Evolutionary conservation across 1,139 yeast genomes (phyloP).

Genomic region (Yamadazyma blattariae): DNA sequence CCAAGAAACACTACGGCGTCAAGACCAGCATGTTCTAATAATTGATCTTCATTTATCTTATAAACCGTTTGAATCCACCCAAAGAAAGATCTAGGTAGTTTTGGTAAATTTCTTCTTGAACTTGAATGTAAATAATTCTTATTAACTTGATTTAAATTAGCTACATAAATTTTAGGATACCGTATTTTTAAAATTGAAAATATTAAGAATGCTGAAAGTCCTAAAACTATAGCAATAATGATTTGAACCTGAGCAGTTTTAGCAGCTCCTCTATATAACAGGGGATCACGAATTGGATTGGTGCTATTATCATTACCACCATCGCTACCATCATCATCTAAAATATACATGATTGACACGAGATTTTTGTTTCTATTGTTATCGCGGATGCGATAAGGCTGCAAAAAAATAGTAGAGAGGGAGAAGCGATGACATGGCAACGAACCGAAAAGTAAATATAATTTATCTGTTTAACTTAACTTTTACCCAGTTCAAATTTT

Average conservation of each 20-base stretch:
- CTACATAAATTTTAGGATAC: conserved; percentile 73
- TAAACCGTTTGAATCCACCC: conserved; percentile 78
- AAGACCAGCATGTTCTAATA: conserved; percentile 85
- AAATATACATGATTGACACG: too few relatives aligned
- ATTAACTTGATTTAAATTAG: conserved; percentile 45
- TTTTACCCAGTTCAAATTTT: too few relatives aligned
- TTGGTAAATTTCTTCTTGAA: conserved; percentile 37
- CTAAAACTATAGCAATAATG: conserved; percentile 59
- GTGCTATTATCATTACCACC: too few relatives aligned
- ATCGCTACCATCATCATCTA: too few relatives aligned
- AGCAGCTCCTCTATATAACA: conserved; percentile 24
- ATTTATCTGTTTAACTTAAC: too few relatives aligned
- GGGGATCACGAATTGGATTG: conserved; percentile 15
- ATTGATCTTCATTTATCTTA: conserved; percentile 66
- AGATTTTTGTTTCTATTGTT: background rate
- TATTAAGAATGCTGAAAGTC: conserved; percentile 58
- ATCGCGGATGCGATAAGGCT: too few relatives aligned
- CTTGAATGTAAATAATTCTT: conserved; percentile 43
- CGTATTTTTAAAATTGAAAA: conserved; percentile 63
- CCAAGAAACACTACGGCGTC: conserved; percentile 89
- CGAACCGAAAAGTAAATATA: too few relatives aligned
- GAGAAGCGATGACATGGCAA: too few relatives aligned
- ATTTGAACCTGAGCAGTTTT: conserved; percentile 52
- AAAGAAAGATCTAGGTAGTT: conserved; percentile 49
- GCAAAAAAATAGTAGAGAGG: too few relatives aligned